Evolutionary conservation across 2,329 filamentous ascomycete species (phyloP).

Genomic region (Arthrobotrys sinensis): DNA sequence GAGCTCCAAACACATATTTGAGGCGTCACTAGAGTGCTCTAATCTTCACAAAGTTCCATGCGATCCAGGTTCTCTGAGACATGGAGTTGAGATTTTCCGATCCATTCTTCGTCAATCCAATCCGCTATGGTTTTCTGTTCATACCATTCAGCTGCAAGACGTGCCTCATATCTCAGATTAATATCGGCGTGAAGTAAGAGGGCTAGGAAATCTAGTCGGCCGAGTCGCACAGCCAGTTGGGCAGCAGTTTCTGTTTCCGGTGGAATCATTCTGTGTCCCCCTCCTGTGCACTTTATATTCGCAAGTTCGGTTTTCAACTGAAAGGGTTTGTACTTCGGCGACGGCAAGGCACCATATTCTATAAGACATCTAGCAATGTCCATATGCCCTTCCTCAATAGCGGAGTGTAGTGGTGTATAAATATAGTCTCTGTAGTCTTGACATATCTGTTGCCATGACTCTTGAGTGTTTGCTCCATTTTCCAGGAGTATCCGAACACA

Average conservation of each 20-base stretch:
- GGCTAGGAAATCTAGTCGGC: constrained; percentile 14
- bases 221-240: neutral
- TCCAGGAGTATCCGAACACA: constrained; percentile 5
- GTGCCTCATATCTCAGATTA: neutral
- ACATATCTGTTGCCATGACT: too few species aligned
- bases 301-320: too few species aligned
- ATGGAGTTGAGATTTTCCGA: neutral
- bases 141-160: neutral
- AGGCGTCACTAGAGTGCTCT: too few species aligned
- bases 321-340: too few species aligned
- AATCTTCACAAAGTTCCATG: neutral
- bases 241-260: neutral
- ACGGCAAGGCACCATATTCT: constrained; percentile 11
- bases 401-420: neutral
- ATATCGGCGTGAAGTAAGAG: constrained; percentile 23
- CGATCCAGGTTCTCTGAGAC: neutral
- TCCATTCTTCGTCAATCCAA: constrained; percentile 26
- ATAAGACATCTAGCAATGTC: neutral
- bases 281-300: too few species aligned
- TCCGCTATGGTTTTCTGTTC: neutral
- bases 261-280: too few species aligned
- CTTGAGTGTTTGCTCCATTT: constrained; percentile 6
- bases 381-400: constrained; percentile 5
- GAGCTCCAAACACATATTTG: too few species aligned
- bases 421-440: too few species aligned